These are phyloP conservation scores for Rhizophagus sp. DNA, from an alignment of 192 early-diverging fungal genomes.

Conservation along the genomic window DNA sequence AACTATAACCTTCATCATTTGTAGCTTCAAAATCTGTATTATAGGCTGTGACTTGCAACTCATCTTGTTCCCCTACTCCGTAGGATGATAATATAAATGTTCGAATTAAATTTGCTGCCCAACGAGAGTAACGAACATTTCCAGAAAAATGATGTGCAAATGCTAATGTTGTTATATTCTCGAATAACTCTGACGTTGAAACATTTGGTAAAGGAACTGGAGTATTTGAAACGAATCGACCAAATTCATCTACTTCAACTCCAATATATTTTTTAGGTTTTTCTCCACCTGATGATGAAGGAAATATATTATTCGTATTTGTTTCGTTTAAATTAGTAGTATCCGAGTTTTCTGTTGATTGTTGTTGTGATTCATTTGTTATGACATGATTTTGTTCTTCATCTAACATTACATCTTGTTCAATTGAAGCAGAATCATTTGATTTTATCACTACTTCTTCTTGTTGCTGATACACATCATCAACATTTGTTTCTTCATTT, in stretches of 20 bases:
- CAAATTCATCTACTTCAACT: constrained; percentile 34
- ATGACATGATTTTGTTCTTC: background rate
- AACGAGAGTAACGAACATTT: constrained; percentile 51
- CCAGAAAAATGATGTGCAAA: constrained; percentile 56
- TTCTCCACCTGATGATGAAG: constrained; percentile 2
- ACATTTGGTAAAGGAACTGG: constrained; percentile 23
- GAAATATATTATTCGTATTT: background rate
- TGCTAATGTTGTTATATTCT: constrained; percentile 56
- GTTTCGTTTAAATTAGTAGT: background rate
- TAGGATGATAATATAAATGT: constrained; percentile 49
- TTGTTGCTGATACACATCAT: background rate
- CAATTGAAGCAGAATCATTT: background rate
- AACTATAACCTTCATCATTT: constrained; percentile 64
- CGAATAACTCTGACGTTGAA: constrained; percentile 40
- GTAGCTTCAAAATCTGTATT: constrained; percentile 52
- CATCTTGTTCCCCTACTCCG: constrained; percentile 49
- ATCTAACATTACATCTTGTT: background rate
- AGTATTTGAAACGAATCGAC: constrained; percentile 26
- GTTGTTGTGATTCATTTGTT: background rate
- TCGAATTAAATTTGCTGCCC: constrained; percentile 58
- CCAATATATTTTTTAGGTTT: constrained; percentile 37
- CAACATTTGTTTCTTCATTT: background rate
- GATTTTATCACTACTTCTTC: background rate
- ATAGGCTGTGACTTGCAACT: constrained; percentile 41
- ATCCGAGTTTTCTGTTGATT: background rate